Evolutionary conservation across 768 basidiomycete species (phyloP).

Genomic region (Rubroboletus satanas): DNA sequence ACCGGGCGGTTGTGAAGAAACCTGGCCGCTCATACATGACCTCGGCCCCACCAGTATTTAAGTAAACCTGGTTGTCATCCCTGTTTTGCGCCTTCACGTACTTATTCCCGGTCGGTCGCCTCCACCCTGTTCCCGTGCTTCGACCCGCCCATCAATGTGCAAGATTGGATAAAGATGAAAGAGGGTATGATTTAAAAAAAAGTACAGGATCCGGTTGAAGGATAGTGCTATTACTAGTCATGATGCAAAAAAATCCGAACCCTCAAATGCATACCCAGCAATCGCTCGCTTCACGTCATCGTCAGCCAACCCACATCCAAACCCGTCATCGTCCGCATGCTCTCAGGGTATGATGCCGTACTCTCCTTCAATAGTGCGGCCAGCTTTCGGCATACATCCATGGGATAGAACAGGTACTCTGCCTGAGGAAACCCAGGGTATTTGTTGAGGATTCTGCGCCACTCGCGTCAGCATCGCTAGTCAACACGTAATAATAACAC

Average conservation of each 20-base stretch:
- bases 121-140: too few relatives aligned
- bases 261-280: not conserved
- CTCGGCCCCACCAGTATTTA: not conserved
- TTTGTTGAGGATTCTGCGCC: slow-evolving; percentile 51
- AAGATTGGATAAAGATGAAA: not conserved
- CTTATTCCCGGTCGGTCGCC: too few relatives aligned
- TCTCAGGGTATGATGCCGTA: slow-evolving; percentile 69
- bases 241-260: not conserved
- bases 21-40: not conserved
- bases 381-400: slow-evolving; percentile 69
- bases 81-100: too few relatives aligned
- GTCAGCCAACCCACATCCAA: slow-evolving; percentile 78
- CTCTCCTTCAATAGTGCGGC: slow-evolving; percentile 72
- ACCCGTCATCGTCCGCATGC: slow-evolving; percentile 74
- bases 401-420: slow-evolving; percentile 84
- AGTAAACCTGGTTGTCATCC: too few relatives aligned
- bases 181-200: not conserved
- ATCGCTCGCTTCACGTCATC: slow-evolving; percentile 8
- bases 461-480: not conserved
- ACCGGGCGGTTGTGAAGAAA: not conserved
- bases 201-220: not conserved
- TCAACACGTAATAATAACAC: not conserved
- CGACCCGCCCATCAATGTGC: too few relatives aligned
- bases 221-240: not conserved
- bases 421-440: slow-evolving; percentile 85